Conservation (phyloP, 805 yeast species). For the Kuraishia floccosa region DNA sequence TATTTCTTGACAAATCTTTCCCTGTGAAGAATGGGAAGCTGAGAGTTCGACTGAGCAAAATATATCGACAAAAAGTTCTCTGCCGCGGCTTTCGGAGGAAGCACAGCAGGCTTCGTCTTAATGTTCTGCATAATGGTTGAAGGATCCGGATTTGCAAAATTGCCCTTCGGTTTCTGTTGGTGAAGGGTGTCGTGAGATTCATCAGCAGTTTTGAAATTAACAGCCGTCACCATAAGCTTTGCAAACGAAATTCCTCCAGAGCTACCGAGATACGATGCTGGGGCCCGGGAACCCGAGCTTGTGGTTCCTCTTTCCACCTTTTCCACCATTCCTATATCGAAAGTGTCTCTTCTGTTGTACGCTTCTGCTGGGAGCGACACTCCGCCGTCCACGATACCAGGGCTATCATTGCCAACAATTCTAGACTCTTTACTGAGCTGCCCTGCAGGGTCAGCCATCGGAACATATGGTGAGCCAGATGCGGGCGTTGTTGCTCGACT, state of each 20-base stretch:
- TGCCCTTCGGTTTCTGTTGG: constrained; percentile 1
- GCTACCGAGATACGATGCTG: constrained; percentile 31
- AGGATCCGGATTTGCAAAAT: constrained; percentile 11
- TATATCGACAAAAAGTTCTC: constrained; percentile 49
- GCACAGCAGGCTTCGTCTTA: constrained; percentile 27
- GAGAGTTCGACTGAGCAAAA: constrained; percentile 75
- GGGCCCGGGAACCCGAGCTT: constrained; percentile 17
- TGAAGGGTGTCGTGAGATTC: constrained; percentile 3
- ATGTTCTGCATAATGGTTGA: constrained; percentile 13
- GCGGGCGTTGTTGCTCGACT: no score
- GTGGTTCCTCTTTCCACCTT: constrained; percentile 15
- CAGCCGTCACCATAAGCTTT: constrained; percentile 65
- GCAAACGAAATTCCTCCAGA: constrained; percentile 66
- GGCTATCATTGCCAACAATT: background rate
- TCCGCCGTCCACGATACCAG: background rate
- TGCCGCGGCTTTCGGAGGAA: constrained; percentile 68
- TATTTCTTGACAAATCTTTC: constrained; percentile 57
- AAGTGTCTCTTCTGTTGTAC: background rate
- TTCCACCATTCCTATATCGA: constrained; percentile 8
- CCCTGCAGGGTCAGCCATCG: background rate
- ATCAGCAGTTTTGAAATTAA: constrained; percentile 37
- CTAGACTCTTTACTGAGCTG: no score
- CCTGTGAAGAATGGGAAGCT: constrained; percentile 74
- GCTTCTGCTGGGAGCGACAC: background rate
- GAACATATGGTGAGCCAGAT: background rate